These are phyloP conservation scores for Sporothrix humicola DNA, from an alignment of 2,329 filamentous ascomycete species.

Conservation along the genomic window DNA sequence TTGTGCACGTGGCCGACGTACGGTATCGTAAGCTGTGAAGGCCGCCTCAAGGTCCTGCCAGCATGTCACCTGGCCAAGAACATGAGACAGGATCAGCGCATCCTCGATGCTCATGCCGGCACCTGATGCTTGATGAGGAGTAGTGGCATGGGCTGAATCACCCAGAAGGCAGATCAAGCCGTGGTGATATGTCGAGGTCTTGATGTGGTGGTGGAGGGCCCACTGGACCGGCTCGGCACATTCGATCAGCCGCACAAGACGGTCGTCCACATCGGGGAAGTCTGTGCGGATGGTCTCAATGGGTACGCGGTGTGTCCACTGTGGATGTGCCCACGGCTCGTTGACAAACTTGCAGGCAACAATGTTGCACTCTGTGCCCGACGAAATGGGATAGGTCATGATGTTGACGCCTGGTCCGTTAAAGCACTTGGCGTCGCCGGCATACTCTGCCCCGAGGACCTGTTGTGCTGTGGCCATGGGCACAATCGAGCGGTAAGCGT, in stretches of 20 bases:
- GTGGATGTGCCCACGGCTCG: slow-evolving; percentile 38
- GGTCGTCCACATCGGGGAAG: slow-evolving; percentile 25
- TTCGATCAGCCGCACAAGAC: slow-evolving; percentile 25
- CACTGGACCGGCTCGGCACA: slow-evolving; percentile 29
- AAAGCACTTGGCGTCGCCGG: slow-evolving; percentile 41
- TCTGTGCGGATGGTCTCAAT: slow-evolving; percentile 24
- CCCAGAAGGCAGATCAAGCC: slow-evolving; percentile 55
- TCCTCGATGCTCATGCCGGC: slow-evolving; percentile 39
- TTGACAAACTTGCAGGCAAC: slow-evolving; percentile 34
- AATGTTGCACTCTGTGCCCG: slow-evolving; percentile 35
- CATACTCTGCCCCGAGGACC: slow-evolving; percentile 53
- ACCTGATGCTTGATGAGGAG: slow-evolving; percentile 37
- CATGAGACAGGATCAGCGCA: slow-evolving; percentile 36
- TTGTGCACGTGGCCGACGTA: slow-evolving; percentile 44
- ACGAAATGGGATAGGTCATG: slow-evolving; percentile 42
- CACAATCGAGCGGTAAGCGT: slow-evolving; percentile 65
- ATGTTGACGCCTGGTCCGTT: slow-evolving; percentile 45
- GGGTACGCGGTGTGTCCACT: slow-evolving; percentile 47
- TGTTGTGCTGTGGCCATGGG: slow-evolving; percentile 48
- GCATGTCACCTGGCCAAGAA: slow-evolving; percentile 23
- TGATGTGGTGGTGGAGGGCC: slow-evolving; percentile 42
- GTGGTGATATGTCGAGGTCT: slow-evolving; percentile 56
- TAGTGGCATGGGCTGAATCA: slow-evolving; percentile 60
- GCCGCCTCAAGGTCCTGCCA: slow-evolving; percentile 32
- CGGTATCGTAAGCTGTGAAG: slow-evolving; percentile 42